Conservation (phyloP, 2,329 filamentous ascomycete species). For the Diaporthe sp. region DNA sequence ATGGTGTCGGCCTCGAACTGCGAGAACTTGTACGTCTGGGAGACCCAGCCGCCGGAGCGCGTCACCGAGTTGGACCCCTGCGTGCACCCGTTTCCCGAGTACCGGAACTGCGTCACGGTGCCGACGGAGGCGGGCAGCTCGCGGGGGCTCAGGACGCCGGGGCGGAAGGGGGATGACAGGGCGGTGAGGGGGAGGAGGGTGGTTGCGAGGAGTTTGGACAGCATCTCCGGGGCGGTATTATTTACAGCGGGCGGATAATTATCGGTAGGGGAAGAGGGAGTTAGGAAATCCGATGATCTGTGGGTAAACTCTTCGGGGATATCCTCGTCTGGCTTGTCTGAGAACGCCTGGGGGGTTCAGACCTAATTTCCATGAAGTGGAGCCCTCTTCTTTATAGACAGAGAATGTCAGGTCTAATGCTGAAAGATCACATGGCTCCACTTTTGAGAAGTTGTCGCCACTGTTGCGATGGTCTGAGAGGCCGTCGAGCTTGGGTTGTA, state of each 20-base stretch:
- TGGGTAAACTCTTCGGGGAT: not conserved
- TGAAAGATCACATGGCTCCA: slow-evolving; percentile 9
- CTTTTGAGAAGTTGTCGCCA: not conserved
- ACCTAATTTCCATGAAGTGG: not conserved
- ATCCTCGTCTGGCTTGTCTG: slow-evolving; percentile 17
- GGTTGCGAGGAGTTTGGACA: slow-evolving; percentile 33
- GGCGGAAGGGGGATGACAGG: slow-evolving; percentile 30
- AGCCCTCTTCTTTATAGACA: slow-evolving; percentile 8
- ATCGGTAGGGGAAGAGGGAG: not conserved
- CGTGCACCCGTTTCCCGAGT: slow-evolving; percentile 50
- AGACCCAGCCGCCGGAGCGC: slow-evolving; percentile 44
- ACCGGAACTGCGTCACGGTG: slow-evolving; percentile 45
- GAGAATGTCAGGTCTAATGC: too few species aligned
- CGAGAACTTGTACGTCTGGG: slow-evolving; percentile 42
- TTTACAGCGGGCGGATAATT: not conserved
- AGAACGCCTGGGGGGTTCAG: slow-evolving; percentile 2
- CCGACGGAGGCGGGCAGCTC: slow-evolving; percentile 37
- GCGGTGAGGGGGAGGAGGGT: slow-evolving; percentile 38
- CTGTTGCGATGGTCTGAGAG: slow-evolving; percentile 5
- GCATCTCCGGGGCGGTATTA: not conserved
- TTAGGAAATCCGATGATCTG: not conserved
- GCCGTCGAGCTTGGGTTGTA: slow-evolving; percentile 29
- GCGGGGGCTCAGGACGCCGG: slow-evolving; percentile 33
- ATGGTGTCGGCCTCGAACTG: slow-evolving; percentile 36
- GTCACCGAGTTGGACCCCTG: slow-evolving; percentile 46